Conservation (phyloP, 257 asterid genomes). For the Solanum sitiens region DNA sequence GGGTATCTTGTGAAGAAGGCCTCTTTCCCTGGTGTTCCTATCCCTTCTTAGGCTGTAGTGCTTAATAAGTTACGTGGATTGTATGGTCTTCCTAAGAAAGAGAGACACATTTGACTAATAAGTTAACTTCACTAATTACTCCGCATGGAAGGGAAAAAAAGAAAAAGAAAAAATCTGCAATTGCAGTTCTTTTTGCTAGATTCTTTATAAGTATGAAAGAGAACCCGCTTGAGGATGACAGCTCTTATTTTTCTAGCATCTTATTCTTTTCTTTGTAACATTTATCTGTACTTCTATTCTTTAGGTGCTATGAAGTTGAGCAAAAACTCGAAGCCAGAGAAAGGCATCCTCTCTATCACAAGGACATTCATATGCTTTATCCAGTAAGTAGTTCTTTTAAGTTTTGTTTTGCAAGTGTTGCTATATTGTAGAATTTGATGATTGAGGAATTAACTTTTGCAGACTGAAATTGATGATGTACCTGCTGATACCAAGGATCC, state of each 20-base stretch:
- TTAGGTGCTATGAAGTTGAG: constrained; percentile 84
- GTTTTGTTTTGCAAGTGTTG: background rate
- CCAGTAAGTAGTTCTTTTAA: constrained; percentile 40
- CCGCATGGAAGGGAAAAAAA: background rate
- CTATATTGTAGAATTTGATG: background rate
- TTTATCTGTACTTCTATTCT: background rate
- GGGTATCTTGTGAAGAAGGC: background rate
- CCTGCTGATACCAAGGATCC: constrained; percentile 75
- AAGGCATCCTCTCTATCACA: constrained; percentile 76
- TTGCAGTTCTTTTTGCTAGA: background rate
- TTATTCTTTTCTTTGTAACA: background rate
- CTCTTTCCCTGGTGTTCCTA: background rate
- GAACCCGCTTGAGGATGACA: background rate
- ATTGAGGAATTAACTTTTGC: constrained; percentile 18
- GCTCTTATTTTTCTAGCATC: background rate
- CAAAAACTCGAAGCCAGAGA: constrained; percentile 77
- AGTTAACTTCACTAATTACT: background rate
- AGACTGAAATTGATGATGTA: constrained; percentile 63
- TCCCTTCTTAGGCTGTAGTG: background rate
- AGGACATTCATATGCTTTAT: constrained; percentile 68
- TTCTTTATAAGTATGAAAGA: background rate
- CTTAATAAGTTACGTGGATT: background rate
- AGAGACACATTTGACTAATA: background rate
- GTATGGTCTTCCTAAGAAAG: background rate
- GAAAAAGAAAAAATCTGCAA: background rate